Evolutionary conservation across 2,329 filamentous ascomycete species (phyloP).

Genomic region (Penicillium sp.): DNA sequence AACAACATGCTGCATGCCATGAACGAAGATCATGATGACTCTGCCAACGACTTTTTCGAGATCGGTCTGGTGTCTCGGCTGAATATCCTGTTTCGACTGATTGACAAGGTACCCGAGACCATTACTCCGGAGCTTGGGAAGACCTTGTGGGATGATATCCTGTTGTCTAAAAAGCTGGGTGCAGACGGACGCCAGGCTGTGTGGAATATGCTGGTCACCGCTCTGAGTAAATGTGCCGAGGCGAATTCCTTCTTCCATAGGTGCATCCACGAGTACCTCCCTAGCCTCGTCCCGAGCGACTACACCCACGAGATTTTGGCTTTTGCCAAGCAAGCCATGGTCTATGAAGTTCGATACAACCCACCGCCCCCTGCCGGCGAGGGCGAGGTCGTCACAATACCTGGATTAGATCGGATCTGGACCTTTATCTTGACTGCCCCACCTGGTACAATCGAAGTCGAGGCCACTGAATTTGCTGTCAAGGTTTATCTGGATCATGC

Average conservation of each 20-base stretch:
- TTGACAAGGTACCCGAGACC: constrained; percentile 63
- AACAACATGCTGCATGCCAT: constrained; percentile 66
- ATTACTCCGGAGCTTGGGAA: constrained; percentile 66
- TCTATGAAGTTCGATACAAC: constrained; percentile 61
- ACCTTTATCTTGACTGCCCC: constrained; percentile 73
- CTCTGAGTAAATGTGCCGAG: constrained; percentile 34
- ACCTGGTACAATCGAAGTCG: constrained; percentile 65
- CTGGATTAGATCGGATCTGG: constrained; percentile 75
- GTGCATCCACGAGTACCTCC: constrained; percentile 50
- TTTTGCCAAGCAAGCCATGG: constrained; percentile 48
- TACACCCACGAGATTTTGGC: constrained; percentile 46
- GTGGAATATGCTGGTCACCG: constrained; percentile 67
- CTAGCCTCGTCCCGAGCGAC: constrained; percentile 41
- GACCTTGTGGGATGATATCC: constrained; percentile 71
- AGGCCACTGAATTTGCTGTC: constrained; percentile 72
- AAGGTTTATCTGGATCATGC: constrained; percentile 68
- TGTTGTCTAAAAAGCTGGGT: constrained; percentile 65
- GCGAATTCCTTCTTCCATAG: constrained; percentile 49
- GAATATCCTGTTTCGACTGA: constrained; percentile 62
- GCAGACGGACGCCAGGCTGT: constrained; percentile 65
- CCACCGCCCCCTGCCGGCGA: constrained; percentile 51
- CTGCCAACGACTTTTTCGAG: constrained; percentile 45
- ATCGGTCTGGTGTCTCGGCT: constrained; percentile 56
- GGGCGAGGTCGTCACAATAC: constrained; percentile 48
- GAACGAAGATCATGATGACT: constrained; percentile 46